Base-by-base conservation (phyloP, 768 basidiomycete species). In the Mycena maculata region DNA sequence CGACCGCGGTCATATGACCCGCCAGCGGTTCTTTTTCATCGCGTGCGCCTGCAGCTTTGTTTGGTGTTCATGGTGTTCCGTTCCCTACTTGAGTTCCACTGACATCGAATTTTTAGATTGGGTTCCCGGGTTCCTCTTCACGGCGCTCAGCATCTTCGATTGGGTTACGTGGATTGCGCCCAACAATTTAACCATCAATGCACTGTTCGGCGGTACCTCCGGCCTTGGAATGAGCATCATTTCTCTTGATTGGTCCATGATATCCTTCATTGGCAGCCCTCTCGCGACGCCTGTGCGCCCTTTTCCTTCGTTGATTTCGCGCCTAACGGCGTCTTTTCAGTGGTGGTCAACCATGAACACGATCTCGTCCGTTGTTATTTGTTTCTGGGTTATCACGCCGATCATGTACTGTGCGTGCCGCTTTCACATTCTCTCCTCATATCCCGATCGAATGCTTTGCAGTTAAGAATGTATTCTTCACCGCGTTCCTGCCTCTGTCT, bases 141-240 rank as follows among this genome's bases (percentile, higher is more conserved):
- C 92, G 9, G 93, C 86, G 15, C 83, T 96, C 53, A 93, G 91
- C 73, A 79, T 92, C 61, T 96, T 96, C 82, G 93, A 90, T 74
- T 96, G 94, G 93, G 87, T 89, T 31, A 94, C 93, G 82, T 96
- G 95, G 95, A 92, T 96, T 70, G 90, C 87, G 42, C 94, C 94
- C 45, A 85, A 86, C 72, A 94, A 92, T 68, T 78, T 89, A 23
- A 84, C 84, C 22, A 85, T 93, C 71, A 93, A 93, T 77, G 78
- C 83, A 1, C 78, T 94, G 28, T 94, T 94, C 71, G 92, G 92
- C 30, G 87, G 88, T 10, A 83, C 82, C 61, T 84, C 84, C 33
- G 94, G 94, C 39, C 79, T 95, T 69, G 94, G 94, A 16, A 92
- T 95, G 91, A 87, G 93, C 53, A 77, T 94, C 70, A 60, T 95